Conservation (phyloP, 768 basidiomycete genomes). For the Suillus paluster region DNA sequence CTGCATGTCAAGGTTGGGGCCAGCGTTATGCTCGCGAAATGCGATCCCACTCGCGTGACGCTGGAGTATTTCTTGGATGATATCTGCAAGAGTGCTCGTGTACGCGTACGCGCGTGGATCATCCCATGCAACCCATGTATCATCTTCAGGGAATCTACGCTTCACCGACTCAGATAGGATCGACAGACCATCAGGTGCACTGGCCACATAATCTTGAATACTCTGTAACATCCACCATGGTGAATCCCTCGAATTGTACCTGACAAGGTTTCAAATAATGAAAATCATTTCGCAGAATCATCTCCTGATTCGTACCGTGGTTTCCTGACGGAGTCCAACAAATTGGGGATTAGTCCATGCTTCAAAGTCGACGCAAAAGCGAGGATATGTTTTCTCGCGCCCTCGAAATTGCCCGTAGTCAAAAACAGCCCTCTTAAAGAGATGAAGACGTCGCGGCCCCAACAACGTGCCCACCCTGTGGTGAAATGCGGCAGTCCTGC, state of each 20-base stretch:
- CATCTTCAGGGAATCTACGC: conserved; percentile 94
- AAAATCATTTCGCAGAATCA: neutral
- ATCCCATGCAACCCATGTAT: conserved; percentile 93
- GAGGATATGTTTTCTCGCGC: conserved; percentile 87
- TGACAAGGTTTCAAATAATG: conserved; percentile 27
- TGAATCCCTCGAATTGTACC: conserved; percentile 96
- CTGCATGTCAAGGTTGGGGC: conserved; percentile 95
- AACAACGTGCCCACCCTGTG: conserved; percentile 92
- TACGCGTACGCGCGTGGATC: conserved; percentile 82
- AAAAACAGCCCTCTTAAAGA: conserved; percentile 92
- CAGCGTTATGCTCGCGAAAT: conserved; percentile 97
- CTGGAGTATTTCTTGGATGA: conserved; percentile 95
- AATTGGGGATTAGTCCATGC: conserved; percentile 95
- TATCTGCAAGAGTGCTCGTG: conserved; percentile 86
- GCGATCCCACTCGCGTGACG: conserved; percentile 90
- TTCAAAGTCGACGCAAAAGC: conserved; percentile 93
- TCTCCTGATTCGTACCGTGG: conserved; percentile 61
- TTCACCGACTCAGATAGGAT: conserved; percentile 83
- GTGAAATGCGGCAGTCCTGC: conserved; percentile 96
- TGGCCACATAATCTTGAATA: conserved; percentile 90
- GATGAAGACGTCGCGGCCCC: conserved; percentile 96
- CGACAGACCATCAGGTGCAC: conserved; percentile 82
- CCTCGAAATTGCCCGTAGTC: conserved; percentile 87
- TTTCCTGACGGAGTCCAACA: conserved; percentile 85
- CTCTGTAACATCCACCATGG: conserved; percentile 99